These are phyloP conservation scores for Aspergillus nidulans DNA, from an alignment of 495 filamentous ascomycete species.

Conservation along the genomic window DNA sequence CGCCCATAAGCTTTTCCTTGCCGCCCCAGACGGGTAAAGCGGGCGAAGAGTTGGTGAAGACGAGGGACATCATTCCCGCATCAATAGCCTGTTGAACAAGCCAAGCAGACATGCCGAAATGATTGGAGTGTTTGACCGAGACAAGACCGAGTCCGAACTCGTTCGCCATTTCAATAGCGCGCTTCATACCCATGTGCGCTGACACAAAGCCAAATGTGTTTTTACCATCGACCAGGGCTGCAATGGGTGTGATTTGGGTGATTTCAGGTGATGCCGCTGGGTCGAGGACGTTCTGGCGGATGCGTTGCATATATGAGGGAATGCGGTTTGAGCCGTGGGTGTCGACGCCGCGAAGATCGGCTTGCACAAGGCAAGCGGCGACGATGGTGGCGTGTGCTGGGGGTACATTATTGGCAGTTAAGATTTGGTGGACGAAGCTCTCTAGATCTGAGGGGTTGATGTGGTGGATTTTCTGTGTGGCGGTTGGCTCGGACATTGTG, in stretches of 20 bases:
- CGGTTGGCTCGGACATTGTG: constrained; percentile 1
- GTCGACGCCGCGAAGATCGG: constrained; percentile 74
- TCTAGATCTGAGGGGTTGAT: constrained; percentile 24
- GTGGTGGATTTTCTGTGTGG: constrained; percentile 21
- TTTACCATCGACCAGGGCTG: constrained; percentile 60
- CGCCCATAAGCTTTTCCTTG: constrained; percentile 62
- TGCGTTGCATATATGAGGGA: constrained; percentile 68
- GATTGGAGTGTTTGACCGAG: constrained; percentile 68
- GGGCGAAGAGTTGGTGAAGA: constrained; percentile 75
- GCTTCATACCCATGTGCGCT: constrained; percentile 57
- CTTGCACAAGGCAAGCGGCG: constrained; percentile 60
- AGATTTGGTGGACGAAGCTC: constrained; percentile 43
- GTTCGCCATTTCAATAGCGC: constrained; percentile 60
- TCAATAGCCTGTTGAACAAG: constrained; percentile 70
- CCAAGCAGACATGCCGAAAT: constrained; percentile 80
- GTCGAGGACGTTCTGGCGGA: constrained; percentile 61
- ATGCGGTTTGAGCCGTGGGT: constrained; percentile 75
- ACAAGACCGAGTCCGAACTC: constrained; percentile 69
- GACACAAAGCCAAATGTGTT: constrained; percentile 75
- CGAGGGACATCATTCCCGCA: constrained; percentile 66
- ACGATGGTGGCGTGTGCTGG: constrained; percentile 51
- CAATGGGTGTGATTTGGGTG: constrained; percentile 58
- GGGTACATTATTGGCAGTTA: constrained; percentile 56
- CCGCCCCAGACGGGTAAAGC: constrained; percentile 73
- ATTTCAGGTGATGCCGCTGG: constrained; percentile 53